Percentiles rank a stretch among this genome's conserved stretches.
These are phyloP conservation scores for Geotrichum fermentans DNA, from an alignment of 1,139 yeast species.

Conservation along the genomic window DNA sequence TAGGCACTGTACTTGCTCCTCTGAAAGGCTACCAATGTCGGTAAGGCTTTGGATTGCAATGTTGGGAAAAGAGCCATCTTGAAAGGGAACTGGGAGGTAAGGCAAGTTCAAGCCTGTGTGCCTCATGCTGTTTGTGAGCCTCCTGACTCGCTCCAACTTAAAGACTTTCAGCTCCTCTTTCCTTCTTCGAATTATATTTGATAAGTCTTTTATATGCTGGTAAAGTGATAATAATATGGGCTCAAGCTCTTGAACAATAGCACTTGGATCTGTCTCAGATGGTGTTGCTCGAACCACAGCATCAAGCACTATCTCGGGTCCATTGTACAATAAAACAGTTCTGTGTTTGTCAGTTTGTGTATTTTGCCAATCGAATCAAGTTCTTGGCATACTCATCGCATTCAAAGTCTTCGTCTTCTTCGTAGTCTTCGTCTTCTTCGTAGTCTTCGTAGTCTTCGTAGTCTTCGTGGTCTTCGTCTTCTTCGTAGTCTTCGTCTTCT, in stretches of 20 bases:
- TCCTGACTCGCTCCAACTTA: constrained; percentile 2
- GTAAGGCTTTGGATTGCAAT: neutral
- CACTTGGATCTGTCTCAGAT: neutral
- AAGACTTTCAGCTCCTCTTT: neutral
- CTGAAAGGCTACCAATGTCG: constrained; percentile 1
- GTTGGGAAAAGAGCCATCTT: constrained; percentile 6
- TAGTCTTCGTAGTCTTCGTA: too few species aligned
- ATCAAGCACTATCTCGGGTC: constrained; percentile 4
- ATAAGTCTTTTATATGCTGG: neutral
- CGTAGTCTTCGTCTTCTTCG: too few species aligned
- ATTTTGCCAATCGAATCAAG: too few species aligned
- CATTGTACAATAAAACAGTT: neutral
- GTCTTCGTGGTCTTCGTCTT: too few species aligned
- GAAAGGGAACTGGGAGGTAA: constrained; percentile 9
- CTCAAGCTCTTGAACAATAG: neutral
- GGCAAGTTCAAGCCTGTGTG: constrained; percentile 1
- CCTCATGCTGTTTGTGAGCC: neutral
- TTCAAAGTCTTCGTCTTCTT: too few species aligned
- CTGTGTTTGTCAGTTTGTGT: too few species aligned
- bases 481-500: too few species aligned
- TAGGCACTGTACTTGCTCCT: constrained; percentile 1
- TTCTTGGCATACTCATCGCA: too few species aligned
- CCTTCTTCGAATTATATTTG: neutral
- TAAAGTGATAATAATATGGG: neutral
- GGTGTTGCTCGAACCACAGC: neutral